Evolutionary conservation across 176 grass and related monocot genomes (phyloP).

Genomic region (Aechmea fasciata): DNA sequence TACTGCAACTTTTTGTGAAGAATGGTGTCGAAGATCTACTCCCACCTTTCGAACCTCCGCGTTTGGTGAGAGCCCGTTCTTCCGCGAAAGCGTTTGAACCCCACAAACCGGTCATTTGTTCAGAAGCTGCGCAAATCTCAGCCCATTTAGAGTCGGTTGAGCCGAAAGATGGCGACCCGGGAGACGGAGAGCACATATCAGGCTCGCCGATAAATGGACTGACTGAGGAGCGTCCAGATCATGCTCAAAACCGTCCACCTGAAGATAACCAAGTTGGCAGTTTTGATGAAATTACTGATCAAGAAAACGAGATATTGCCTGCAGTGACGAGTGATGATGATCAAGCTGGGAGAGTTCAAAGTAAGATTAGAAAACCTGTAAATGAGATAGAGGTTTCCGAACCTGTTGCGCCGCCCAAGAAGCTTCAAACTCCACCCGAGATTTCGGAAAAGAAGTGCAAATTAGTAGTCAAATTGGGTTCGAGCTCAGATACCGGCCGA

Average conservation of each 20-base stretch:
- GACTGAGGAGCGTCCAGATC: not conserved
- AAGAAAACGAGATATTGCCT: not conserved
- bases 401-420: not conserved
- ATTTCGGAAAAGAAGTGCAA: conserved; percentile 7
- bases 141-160: not conserved
- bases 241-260: not conserved
- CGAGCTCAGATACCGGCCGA: not conserved
- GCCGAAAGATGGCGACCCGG: not conserved
- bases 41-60: conserved; percentile 19
- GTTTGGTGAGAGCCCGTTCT: conserved; percentile 7
- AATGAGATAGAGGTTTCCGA: conserved; percentile 2
- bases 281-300: not conserved
- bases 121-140: not conserved
- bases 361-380: not conserved
- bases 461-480: conserved; percentile 6
- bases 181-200: not conserved
- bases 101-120: not conserved
- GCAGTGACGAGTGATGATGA: not conserved
- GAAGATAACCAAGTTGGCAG: not conserved
- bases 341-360: not conserved
- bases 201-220: not conserved
- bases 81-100: not conserved
- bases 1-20: conserved; percentile 21
- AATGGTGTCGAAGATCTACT: conserved; percentile 21
- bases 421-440: not conserved